Percentiles rank a stretch among this genome's conserved stretches.
Evolutionary conservation across 495 filamentous ascomycete genomes (phyloP).

Genomic region (Annulohypoxylon bovei): DNA sequence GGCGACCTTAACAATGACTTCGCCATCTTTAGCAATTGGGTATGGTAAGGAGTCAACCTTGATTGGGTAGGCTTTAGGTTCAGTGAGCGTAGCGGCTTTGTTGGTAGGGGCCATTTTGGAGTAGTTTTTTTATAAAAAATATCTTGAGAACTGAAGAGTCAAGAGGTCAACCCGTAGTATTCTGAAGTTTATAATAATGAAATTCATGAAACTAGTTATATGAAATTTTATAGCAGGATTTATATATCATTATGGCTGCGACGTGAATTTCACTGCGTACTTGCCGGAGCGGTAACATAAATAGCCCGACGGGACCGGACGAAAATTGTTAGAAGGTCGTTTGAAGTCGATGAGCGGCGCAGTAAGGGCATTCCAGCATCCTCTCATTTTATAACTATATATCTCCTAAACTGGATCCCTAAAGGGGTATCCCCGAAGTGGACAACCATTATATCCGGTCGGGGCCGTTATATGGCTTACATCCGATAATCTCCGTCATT

Average conservation of each 20-base stretch:
- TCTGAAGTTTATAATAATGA: background rate
- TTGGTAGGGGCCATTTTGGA: slow-evolving; percentile 36
- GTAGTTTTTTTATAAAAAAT: background rate
- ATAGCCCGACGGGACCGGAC: slow-evolving; percentile 8
- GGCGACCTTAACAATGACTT: slow-evolving; percentile 44
- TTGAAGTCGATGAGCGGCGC: background rate
- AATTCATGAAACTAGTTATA: too few species aligned
- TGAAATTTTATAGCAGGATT: background rate
- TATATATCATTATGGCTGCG: background rate
- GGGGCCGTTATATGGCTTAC: background rate
- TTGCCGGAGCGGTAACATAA: background rate
- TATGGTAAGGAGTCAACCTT: slow-evolving; percentile 20
- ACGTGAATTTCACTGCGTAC: background rate
- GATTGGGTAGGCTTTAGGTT: slow-evolving; percentile 24
- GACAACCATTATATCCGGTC: background rate
- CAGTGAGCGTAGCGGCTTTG: slow-evolving; percentile 24
- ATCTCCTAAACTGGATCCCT: too few species aligned
- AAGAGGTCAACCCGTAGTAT: background rate
- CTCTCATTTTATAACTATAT: too few species aligned
- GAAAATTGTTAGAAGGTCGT: background rate
- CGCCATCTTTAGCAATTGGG: slow-evolving; percentile 25
- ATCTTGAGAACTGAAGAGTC: too few species aligned
- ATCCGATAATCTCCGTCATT: background rate
- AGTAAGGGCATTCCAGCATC: background rate
- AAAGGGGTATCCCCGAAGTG: background rate